Conservation (phyloP, 306 rosid genomes). For the Quercus variabilis region DNA sequence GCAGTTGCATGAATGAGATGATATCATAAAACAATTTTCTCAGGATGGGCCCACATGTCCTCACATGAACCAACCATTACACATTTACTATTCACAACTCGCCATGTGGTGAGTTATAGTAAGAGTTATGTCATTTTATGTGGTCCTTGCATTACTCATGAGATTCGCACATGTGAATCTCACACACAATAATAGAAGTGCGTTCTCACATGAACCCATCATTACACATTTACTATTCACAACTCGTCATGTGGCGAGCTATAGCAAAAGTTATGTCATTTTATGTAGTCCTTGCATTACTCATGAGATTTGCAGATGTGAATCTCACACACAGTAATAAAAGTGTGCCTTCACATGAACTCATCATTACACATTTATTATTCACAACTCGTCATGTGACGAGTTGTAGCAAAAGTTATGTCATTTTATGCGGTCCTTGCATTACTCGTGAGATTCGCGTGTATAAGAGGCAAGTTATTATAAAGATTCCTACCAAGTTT, state of each 20-base stretch:
- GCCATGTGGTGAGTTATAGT: rapidly evolving
- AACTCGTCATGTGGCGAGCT: rapidly evolving
- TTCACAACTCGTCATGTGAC: rapidly evolving
- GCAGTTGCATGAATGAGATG: too few relatives aligned
- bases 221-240: rapidly evolving
- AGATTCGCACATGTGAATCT: too few relatives aligned
- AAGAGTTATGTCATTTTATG: rapidly evolving
- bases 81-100: too few relatives aligned
- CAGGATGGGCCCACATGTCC: too few relatives aligned
- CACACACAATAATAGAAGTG: rapidly evolving
- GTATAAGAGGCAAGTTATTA: too few relatives aligned
- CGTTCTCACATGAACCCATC: rapidly evolving
- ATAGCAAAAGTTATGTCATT: rapidly evolving
- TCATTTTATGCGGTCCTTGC: rapidly evolving
- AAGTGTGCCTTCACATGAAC: rapidly evolving
- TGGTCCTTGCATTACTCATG: rapidly evolving
- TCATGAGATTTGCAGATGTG: rapidly evolving
- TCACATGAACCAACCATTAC: rapidly evolving
- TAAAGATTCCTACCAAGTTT: too few relatives aligned
- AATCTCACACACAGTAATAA: too few relatives aligned
- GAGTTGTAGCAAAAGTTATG: rapidly evolving
- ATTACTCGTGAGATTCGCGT: rapidly evolving
- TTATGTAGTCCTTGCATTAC: rapidly evolving
- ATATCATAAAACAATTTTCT: rapidly evolving
- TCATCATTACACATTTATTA: rapidly evolving